These are phyloP conservation scores for Rhizopogon vesiculosus DNA, from an alignment of 768 basidiomycete genomes.

Conservation along the genomic window DNA sequence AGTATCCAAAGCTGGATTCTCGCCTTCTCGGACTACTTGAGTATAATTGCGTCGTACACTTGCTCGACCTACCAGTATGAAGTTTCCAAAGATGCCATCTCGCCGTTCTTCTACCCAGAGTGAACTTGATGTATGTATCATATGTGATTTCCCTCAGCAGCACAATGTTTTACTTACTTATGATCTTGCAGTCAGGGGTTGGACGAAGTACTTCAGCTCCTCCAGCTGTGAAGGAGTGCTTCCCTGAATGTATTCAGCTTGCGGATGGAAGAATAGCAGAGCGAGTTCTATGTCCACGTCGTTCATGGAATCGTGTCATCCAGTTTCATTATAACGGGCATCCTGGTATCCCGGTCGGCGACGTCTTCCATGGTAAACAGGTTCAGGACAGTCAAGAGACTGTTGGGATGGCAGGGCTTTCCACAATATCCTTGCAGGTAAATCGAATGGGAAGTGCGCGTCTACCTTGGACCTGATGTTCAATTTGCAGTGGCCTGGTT, in stretches of 20 bases:
- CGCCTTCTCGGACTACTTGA: not conserved
- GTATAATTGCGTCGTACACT: no score
- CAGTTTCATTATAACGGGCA: conserved; percentile 14
- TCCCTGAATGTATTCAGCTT: not conserved
- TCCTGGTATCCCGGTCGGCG: conserved; percentile 14
- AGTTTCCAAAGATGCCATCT: not conserved
- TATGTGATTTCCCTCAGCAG: no score
- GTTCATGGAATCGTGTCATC: conserved; percentile 7
- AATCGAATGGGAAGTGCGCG: not conserved
- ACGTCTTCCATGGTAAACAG: conserved; percentile 7
- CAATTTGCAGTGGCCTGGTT: conserved; percentile 20
- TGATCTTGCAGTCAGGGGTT: not conserved
- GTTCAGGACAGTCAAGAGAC: conserved; percentile 7
- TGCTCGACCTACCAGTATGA: not conserved
- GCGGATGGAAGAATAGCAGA: not conserved
- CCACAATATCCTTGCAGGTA: not conserved
- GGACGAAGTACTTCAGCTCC: not conserved
- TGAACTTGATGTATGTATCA: not conserved
- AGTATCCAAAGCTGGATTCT: not conserved
- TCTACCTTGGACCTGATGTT: not conserved
- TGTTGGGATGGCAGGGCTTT: not conserved
- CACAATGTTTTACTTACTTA: not conserved
- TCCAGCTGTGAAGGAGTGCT: not conserved
- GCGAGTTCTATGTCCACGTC: conserved; percentile 13
- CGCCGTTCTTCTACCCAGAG: not conserved